phyloP scores from a whole-genome alignment of 495 filamentous ascomycete species.

The Penicillium lividum region DNA sequence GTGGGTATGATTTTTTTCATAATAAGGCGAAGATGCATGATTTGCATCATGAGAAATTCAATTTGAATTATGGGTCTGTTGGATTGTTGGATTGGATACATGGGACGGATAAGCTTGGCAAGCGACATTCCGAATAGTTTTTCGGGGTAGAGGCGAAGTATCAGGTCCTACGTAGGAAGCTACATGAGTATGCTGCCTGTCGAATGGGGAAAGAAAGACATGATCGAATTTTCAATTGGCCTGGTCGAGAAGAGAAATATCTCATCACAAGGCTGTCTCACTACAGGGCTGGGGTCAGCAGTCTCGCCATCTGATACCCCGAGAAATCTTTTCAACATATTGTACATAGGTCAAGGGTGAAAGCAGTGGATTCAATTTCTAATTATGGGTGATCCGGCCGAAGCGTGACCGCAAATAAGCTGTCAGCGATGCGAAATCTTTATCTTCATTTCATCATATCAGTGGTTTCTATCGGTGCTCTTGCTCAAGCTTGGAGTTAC shows the following conservation, averaged over 20 bases:
- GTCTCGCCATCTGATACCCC: no score
- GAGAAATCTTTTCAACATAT: no score
- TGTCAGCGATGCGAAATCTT: not conserved
- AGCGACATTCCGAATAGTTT: slow-evolving; percentile 22
- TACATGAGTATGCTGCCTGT: no score
- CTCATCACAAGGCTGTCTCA: no score
- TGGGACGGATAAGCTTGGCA: slow-evolving; percentile 35
- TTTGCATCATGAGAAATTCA: slow-evolving; percentile 48
- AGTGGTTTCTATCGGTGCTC: not conserved
- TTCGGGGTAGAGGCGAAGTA: not conserved
- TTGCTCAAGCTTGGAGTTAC: not conserved
- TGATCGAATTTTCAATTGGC: no score
- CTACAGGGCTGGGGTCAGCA: no score
- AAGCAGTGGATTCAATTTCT: no score
- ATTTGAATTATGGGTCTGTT: slow-evolving; percentile 38
- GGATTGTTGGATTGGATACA: slow-evolving; percentile 40
- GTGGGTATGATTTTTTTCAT: slow-evolving; percentile 54
- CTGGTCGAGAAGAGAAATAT: no score
- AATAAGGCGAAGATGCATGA: slow-evolving; percentile 53
- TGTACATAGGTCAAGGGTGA: no score
- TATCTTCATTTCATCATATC: not conserved
- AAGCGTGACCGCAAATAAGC: not conserved
- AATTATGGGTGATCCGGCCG: not conserved
- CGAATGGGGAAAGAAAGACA: no score
- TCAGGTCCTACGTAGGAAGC: no score